Percentiles rank a stretch among this genome's conserved stretches.
phyloP scores from a whole-genome alignment of 768 basidiomycete species.

The Xerocomellus intermedius region DNA sequence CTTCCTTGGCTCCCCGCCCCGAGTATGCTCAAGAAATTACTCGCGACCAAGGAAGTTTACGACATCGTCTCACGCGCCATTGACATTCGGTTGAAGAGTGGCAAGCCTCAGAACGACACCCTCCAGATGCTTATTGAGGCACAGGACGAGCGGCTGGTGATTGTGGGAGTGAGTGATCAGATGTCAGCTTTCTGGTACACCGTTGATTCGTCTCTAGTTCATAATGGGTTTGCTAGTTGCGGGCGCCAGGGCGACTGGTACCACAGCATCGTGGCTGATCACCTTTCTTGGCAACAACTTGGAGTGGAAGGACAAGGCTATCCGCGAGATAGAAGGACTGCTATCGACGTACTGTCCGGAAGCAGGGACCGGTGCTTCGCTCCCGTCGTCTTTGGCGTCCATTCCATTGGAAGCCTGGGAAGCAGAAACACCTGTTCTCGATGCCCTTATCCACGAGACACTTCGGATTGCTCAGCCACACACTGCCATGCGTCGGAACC shows the following conservation, averaged over 20 bases:
- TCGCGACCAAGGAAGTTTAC: slow-evolving; percentile 75
- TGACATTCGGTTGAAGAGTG: slow-evolving; percentile 54
- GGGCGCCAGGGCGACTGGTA: slow-evolving; percentile 78
- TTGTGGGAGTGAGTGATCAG: slow-evolving; percentile 58
- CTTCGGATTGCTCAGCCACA: slow-evolving; percentile 78
- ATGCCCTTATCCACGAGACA: slow-evolving; percentile 73
- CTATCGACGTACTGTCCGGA: slow-evolving; percentile 41
- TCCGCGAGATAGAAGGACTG: slow-evolving; percentile 56
- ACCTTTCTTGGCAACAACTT: slow-evolving; percentile 68
- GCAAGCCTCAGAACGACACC: slow-evolving; percentile 58
- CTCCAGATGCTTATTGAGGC: slow-evolving; percentile 73
- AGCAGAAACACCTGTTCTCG: slow-evolving; percentile 62
- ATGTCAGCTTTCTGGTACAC: slow-evolving; percentile 16
- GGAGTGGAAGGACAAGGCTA: slow-evolving; percentile 64
- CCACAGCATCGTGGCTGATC: slow-evolving; percentile 76
- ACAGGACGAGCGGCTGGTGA: slow-evolving; percentile 63
- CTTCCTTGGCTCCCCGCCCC: slow-evolving; percentile 76
- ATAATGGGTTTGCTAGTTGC: slow-evolving; percentile 81
- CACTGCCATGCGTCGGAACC: slow-evolving; percentile 76
- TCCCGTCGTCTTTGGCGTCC: slow-evolving; percentile 49
- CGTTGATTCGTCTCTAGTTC: slow-evolving; percentile 48
- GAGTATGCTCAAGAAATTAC: slow-evolving; percentile 66
- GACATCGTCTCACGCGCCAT: slow-evolving; percentile 62
- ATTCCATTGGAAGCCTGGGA: slow-evolving; percentile 75
- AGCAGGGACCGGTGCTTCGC: slow-evolving; percentile 23